A percentile compares a stretch with the other conserved stretches of the same genome.
phyloP scores from a whole-genome alignment of 495 filamentous ascomycete genomes.

The Neurospora terricola region DNA sequence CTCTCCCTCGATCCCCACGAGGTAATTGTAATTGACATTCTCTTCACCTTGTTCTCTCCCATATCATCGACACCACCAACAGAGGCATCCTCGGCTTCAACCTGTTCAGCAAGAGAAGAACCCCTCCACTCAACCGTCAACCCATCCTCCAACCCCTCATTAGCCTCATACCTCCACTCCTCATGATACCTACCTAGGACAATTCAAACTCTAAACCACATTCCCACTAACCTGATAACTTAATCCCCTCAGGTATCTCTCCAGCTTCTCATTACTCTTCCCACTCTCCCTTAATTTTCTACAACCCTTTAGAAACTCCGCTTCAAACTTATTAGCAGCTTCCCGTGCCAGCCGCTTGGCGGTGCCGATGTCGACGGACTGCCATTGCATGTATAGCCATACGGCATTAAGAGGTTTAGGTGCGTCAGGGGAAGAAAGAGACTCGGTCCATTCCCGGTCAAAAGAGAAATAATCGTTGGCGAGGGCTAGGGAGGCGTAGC shows the following conservation, averaged over 20 bases:
- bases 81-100: too few relatives aligned
- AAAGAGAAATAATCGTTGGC: conserved; percentile 4
- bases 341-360: not conserved
- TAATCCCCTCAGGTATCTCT: not conserved
- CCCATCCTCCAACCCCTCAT: not conserved
- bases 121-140: not conserved
- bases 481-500: not conserved
- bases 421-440: not conserved
- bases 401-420: not conserved
- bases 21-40: not conserved
- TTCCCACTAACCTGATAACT: not conserved
- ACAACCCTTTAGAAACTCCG: not conserved
- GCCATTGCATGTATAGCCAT: not conserved
- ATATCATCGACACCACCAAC: too few relatives aligned
- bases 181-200: not conserved
- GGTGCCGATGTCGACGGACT: not conserved
- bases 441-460: not conserved
- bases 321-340: not conserved
- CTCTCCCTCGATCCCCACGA: not conserved
- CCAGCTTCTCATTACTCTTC: not conserved
- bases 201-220: not conserved
- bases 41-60: not conserved
- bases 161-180: not conserved
- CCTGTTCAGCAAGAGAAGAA: not conserved
- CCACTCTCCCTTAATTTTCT: not conserved